Percentiles rank a stretch among this genome's conserved stretches.
phyloP scores from a whole-genome alignment of 352 stramenopile species.

The Pythium dissotocum region DNA sequence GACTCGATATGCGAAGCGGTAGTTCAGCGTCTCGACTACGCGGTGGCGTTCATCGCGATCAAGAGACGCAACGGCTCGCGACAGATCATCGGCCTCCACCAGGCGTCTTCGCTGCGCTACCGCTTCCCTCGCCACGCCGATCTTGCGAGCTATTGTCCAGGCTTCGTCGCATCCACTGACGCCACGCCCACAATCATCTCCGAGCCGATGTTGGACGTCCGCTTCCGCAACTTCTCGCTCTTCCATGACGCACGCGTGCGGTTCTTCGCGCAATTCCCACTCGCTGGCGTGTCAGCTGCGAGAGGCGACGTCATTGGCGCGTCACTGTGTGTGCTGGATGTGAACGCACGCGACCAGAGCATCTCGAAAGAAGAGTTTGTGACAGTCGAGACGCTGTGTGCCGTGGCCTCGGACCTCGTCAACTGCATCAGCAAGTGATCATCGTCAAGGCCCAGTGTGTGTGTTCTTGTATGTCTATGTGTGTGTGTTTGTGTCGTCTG shows the following conservation, averaged over 20 bases:
- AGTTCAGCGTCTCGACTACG: conserved; percentile 42
- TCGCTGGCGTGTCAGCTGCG: conserved; percentile 21
- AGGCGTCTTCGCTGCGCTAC: conserved; percentile 1
- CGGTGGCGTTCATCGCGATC: conserved; percentile 47
- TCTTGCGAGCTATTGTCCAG: conserved; percentile 15
- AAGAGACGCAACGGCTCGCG: conserved; percentile 25
- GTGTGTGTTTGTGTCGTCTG: conserved; percentile 7
- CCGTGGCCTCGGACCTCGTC: conserved; percentile 55
- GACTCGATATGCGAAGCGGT: conserved; percentile 63
- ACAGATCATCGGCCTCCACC: conserved; percentile 43
- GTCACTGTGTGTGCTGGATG: conserved; percentile 46
- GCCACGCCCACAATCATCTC: conserved; percentile 37
- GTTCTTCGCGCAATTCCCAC: conserved; percentile 63
- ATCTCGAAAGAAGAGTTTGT: conserved; percentile 43
- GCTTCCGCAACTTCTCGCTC: conserved; percentile 38
- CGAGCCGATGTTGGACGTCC: conserved; percentile 38
- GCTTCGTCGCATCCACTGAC: conserved; percentile 4
- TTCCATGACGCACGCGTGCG: conserved; percentile 40
- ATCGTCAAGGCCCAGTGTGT: neutral
- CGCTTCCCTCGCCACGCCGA: conserved; percentile 21
- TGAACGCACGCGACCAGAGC: conserved; percentile 26
- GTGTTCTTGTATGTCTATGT: conserved; percentile 7
- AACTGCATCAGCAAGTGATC: conserved; percentile 10
- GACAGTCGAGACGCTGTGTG: conserved; percentile 52
- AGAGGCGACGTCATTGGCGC: conserved; percentile 29